Evolutionary conservation across 2,329 filamentous ascomycete species (phyloP).

Genomic region (Elsinoe australis): DNA sequence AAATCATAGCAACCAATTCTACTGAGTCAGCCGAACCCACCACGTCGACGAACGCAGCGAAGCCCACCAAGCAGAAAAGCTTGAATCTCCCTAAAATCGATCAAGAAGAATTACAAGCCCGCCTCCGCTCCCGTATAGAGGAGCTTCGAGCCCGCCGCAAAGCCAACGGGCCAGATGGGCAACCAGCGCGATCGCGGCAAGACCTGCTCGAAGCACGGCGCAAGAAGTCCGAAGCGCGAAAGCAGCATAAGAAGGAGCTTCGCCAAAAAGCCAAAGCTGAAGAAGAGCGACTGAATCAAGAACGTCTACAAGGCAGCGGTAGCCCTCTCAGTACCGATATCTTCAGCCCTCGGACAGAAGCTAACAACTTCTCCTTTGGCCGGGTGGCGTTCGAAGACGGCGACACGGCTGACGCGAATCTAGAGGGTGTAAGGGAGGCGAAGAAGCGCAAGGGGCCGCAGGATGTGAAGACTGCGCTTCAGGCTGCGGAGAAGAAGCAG

Average conservation of each 20-base stretch:
- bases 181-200: slow-evolving; percentile 75
- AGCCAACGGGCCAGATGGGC: slow-evolving; percentile 74
- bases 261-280: slow-evolving; percentile 70
- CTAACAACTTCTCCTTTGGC: slow-evolving; percentile 78
- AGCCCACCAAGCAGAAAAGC: slow-evolving; percentile 22
- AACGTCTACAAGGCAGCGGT: slow-evolving; percentile 50
- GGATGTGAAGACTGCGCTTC: slow-evolving; percentile 78
- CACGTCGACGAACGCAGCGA: slow-evolving; percentile 19
- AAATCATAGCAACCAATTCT: too few species aligned
- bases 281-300: slow-evolving; percentile 56
- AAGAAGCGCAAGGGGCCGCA: slow-evolving; percentile 74
- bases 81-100: slow-evolving; percentile 50
- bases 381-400: slow-evolving; percentile 87
- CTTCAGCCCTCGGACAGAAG: slow-evolving; percentile 35
- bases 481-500: slow-evolving; percentile 78
- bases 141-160: slow-evolving; percentile 78
- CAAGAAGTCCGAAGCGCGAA: slow-evolving; percentile 77
- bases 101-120: slow-evolving; percentile 65
- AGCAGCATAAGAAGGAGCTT: slow-evolving; percentile 80
- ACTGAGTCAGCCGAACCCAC: neutral
- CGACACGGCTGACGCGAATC: slow-evolving; percentile 64
- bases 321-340: slow-evolving; percentile 45
- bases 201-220: slow-evolving; percentile 86
- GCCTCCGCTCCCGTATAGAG: slow-evolving; percentile 75
- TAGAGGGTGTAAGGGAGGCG: slow-evolving; percentile 51